Evolutionary conservation across 331 rosid species (phyloP).

Genomic region (Phaseolus coccineus): DNA sequence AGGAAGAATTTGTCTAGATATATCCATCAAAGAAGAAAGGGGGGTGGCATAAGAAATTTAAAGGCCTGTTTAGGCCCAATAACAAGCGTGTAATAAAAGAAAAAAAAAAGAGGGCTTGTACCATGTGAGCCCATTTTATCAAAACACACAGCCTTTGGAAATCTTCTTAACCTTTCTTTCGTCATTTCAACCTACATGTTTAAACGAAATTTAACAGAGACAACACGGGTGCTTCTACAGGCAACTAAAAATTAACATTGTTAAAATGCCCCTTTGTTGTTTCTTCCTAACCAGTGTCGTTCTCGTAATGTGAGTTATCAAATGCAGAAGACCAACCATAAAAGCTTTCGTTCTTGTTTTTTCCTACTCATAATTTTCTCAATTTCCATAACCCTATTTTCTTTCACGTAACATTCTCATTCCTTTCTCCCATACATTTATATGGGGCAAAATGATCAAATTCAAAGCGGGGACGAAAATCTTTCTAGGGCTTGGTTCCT

Average conservation of each 20-base stretch:
- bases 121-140: too few relatives aligned
- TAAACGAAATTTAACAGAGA: too few relatives aligned
- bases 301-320: background rate
- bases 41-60: too few relatives aligned
- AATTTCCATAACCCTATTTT: background rate
- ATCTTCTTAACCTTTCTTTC: too few relatives aligned
- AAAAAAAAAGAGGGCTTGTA: too few relatives aligned
- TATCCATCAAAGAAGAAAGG: too few relatives aligned
- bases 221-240: background rate
- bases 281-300: background rate
- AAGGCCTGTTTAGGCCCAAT: too few relatives aligned
- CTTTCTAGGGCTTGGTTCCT: slow-evolving; percentile 3
- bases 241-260: background rate
- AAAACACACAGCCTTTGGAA: too few relatives aligned
- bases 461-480: background rate
- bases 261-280: background rate
- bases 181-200: too few relatives aligned
- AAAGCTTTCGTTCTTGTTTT: background rate
- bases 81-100: too few relatives aligned
- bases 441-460: background rate
- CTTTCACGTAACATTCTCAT: background rate
- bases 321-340: background rate
- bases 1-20: too few relatives aligned
- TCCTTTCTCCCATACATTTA: background rate
- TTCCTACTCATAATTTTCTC: background rate